Evolutionary conservation across 75 land plant species (phyloP).

Genomic region (Pinus taeda): DNA sequence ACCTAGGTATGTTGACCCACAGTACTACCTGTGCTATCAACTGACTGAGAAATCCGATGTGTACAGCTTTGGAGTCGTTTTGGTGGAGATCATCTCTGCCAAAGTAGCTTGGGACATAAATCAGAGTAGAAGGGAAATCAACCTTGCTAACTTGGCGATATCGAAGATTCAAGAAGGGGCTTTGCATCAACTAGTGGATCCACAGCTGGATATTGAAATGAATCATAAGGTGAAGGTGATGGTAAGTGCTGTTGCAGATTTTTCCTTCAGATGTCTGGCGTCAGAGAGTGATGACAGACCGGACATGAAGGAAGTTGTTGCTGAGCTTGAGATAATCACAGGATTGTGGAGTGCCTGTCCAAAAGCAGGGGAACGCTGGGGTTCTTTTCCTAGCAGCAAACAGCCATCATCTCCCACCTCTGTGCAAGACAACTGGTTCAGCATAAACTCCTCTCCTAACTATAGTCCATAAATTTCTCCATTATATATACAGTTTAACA

Average conservation of each 20-base stretch:
- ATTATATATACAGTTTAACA: background rate
- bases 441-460: conserved; percentile 14
- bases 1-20: conserved; percentile 43
- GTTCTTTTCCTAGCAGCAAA: background rate
- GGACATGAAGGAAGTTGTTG: conserved; percentile 32
- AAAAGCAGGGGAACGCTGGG: background rate
- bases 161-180: conserved; percentile 18
- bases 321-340: background rate
- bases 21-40: conserved; percentile 37
- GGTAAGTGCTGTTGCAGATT: conserved; percentile 33
- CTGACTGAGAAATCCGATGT: conserved; percentile 46
- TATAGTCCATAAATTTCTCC: background rate
- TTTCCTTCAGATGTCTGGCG: conserved; percentile 36
- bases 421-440: conserved; percentile 31
- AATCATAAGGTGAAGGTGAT: conserved; percentile 6
- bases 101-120: conserved; percentile 26
- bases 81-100: conserved; percentile 44
- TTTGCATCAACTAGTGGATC: conserved; percentile 32
- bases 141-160: conserved; percentile 31
- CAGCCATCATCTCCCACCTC: conserved; percentile 41
- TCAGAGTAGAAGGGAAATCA: conserved; percentile 20
- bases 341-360: background rate
- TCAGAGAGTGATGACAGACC: conserved; percentile 31
- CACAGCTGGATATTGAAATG: conserved; percentile 11
- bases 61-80: conserved; percentile 47